Evolutionary conservation across 2,329 filamentous ascomycete species (phyloP), one percentile per base, ranked within the genome.

Genomic region (Aspergillus aculeatinus): DNA sequence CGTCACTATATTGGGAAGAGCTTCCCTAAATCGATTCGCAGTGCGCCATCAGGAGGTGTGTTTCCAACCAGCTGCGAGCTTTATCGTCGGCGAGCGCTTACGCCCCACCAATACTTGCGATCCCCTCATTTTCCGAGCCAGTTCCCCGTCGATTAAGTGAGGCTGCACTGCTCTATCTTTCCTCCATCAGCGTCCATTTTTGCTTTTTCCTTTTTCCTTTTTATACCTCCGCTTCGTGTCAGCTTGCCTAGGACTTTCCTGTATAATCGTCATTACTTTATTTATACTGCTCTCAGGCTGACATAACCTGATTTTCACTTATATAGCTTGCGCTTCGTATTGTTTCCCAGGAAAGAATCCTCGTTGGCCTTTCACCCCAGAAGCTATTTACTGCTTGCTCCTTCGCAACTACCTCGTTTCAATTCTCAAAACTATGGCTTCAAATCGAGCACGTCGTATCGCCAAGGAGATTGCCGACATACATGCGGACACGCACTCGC

Each of bases 401-500:
- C n/a, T 21, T 14, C 16, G 7, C 31, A 39, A 21, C 5, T 29
- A 51, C 21, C 23, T 19, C 9, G 39, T 44, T 6, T 4, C 6
- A 44, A 44, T n/a, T 2, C 39, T 33, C 16, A 12, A 23, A 25
- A 23, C 9, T 69, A 86, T 86, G 80, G 76, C 82, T 61, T 81
- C 83, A 57, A 85, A 87, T 68, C 81, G 84, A 57, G 79, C 80
- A 57, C 81, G 85, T 65, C 84, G 86, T 60, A 77, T 82, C 60
- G 76, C 76, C 47, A 82, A 82, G 68, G 80, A 82, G 62, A 72
- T 82, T 54, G 77, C 78, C 33, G 80, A 82, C 66, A 80, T 82
- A 57, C 76, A 77, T 48, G 70, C 74, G 62, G 95, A 99, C 72
- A 83, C 85, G 58, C 85, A 86, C 62, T 96, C 92, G 21, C 88